Evolutionary conservation across 2,329 filamentous ascomycete species (phyloP), one percentile per base, ranked within the genome.

Genomic region (Coleophoma cylindrospora): DNA sequence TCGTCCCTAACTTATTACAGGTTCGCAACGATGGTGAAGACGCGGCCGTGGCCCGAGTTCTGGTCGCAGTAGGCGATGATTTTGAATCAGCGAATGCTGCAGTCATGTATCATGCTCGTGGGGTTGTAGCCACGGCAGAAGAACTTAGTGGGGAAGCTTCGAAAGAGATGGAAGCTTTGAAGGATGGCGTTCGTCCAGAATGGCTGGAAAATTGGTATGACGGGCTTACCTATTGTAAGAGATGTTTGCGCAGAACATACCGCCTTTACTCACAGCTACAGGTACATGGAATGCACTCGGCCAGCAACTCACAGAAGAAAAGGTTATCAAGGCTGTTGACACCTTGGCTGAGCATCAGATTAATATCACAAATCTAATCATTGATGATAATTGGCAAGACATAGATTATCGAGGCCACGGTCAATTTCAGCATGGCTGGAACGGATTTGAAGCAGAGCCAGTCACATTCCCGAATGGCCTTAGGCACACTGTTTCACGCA

Each of bases 341-440:
- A 76, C 79, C 1, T 72, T 99, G 11, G 78, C 84, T 4, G 73
- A 82, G 32, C 78, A 87, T 50, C 79, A 84, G 1, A 89, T 99
- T 61, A 83, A 86, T 40, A 77, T 97, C 43, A 85, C 83, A 0
- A 95, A 84, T 61, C 75, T 99, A 2, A 96, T 97, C 54, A 95
- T 99, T 54, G 94, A 99, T 60, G 94, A 99, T 64, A 95, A 95
- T 60, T 99, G 94, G 94, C 91, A 96, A 67, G 81, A 86, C 9
- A 76, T 95, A 43, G 81, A 80, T 56, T 69, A 74, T 32, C 59
- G 64, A 21, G 74, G 75, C 0, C 62, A 73, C 4, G 72, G 74
- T 15, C 76, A 81, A 54, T 81, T 78, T 54, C 75, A 80, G 45
- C 70, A 79, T 50, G 79, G 84, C 22, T 95, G 88, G 90, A 80